Evolutionary conservation across 139 green algal species (phyloP).

Genomic region (Pseudopediastrum boryanum): DNA sequence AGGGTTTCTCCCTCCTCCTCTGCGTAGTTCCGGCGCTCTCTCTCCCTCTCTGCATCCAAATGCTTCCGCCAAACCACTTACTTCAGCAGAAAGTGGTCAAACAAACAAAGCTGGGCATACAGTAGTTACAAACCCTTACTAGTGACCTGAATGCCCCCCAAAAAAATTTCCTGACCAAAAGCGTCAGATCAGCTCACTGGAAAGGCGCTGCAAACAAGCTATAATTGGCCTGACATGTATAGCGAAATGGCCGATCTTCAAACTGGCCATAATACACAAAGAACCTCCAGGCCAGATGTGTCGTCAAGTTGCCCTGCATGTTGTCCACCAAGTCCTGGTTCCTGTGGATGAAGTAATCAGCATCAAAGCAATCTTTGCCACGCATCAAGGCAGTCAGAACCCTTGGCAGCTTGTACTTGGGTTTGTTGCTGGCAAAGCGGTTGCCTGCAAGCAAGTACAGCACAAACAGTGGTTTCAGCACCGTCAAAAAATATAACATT

Average conservation of each 20-base stretch:
- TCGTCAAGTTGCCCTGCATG: neutral
- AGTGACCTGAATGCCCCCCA: too few species aligned
- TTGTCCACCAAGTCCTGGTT: neutral
- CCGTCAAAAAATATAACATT: too few species aligned
- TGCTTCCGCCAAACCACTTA: too few species aligned
- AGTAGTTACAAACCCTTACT: too few species aligned
- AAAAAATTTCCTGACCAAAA: too few species aligned
- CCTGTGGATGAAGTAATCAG: constrained; percentile 13
- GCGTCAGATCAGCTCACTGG: too few species aligned
- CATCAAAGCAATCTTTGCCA: constrained; percentile 36
- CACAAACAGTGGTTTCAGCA: neutral
- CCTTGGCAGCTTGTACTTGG: constrained; percentile 22
- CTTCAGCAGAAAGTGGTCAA: too few species aligned
- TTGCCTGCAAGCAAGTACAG: constrained; percentile 16
- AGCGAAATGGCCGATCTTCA: constrained; percentile 29
- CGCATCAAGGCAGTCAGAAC: constrained; percentile 26
- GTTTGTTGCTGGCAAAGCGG: neutral
- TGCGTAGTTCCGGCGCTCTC: too few species aligned
- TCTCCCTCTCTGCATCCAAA: too few species aligned
- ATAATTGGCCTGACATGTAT: constrained; percentile 27
- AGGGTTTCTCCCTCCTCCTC: too few species aligned
- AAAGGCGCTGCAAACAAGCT: too few species aligned
- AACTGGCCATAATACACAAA: constrained; percentile 40
- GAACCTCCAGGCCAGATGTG: constrained; percentile 17
- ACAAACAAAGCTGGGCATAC: too few species aligned